phyloP scores from a whole-genome alignment of 805 yeast genomes.

The Spencermartinsiella europaea region DNA sequence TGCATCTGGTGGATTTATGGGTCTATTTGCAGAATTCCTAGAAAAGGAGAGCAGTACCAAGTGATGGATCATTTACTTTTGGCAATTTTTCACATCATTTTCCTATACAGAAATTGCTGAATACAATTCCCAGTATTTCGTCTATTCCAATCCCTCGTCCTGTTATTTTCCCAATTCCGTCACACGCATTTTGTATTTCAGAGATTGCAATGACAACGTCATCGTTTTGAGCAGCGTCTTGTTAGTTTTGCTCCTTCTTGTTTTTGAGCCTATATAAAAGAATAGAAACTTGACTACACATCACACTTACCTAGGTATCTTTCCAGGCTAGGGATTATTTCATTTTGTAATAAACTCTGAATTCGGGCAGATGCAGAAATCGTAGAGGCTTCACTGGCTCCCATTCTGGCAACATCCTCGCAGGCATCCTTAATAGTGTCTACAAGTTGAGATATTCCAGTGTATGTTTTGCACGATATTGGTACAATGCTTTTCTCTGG shows the following conservation, averaged over 20 bases:
- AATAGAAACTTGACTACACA: too few species aligned
- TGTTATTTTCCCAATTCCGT: conserved; percentile 87
- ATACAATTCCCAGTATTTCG: conserved; percentile 85
- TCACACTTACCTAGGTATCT: conserved; percentile 41
- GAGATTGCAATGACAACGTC: conserved; percentile 83
- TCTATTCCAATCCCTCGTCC: conserved; percentile 87
- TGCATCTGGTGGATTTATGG: conserved; percentile 31
- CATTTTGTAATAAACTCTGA: conserved; percentile 66
- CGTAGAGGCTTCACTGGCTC: conserved; percentile 43
- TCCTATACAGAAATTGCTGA: conserved; percentile 90
- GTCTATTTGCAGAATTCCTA: conserved; percentile 34
- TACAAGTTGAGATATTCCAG: conserved; percentile 51
- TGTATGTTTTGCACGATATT: conserved; percentile 56
- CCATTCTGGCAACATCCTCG: conserved; percentile 38
- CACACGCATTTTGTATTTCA: conserved; percentile 63
- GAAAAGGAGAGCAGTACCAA: conserved; percentile 26
- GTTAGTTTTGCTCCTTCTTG: conserved; percentile 11
- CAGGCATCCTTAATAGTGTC: conserved; percentile 41
- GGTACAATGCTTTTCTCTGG: conserved; percentile 18
- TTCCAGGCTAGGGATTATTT: conserved; percentile 70
- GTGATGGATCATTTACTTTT: neutral
- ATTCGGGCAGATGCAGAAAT: conserved; percentile 69
- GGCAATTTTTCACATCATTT: conserved; percentile 40
- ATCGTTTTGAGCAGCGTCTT: conserved; percentile 24
- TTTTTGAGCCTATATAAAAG: neutral